Conservation (phyloP, 2,329 filamentous ascomycete genomes). For the Orbilia blumenaviensis region DNA sequence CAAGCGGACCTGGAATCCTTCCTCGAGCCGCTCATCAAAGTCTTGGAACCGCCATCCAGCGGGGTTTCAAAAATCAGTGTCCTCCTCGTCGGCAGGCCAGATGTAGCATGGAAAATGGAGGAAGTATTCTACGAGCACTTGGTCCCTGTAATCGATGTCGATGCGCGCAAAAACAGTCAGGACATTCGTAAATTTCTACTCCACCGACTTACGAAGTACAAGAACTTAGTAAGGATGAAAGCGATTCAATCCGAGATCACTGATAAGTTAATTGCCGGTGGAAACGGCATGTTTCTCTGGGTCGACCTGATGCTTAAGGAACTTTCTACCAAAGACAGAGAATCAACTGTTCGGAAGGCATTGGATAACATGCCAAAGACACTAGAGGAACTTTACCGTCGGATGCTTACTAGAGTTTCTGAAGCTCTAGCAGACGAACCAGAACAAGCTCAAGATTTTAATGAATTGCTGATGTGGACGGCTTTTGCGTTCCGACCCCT, state of each 20-base stretch:
- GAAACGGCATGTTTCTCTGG: slow-evolving; percentile 21
- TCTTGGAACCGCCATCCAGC: not conserved
- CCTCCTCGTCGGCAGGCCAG: not conserved
- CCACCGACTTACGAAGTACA: not conserved
- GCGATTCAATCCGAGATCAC: not conserved
- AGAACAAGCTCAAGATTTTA: slow-evolving; percentile 2
- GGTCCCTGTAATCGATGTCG: not conserved
- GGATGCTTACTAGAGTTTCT: slow-evolving; percentile 1
- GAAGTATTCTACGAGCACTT: not conserved
- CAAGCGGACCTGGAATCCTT: not conserved
- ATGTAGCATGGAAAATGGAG: not conserved
- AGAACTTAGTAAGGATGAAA: not conserved
- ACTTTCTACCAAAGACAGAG: slow-evolving; percentile 2
- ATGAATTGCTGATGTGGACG: not conserved
- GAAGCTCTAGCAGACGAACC: not conserved
- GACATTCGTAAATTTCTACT: not conserved
- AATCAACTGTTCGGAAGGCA: not conserved
- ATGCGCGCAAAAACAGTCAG: not conserved
- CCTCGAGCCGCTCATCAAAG: not conserved
- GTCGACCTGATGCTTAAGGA: slow-evolving; percentile 8
- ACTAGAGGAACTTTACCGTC: not conserved
- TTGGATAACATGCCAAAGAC: slow-evolving; percentile 9
- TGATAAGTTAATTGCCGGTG: not conserved
- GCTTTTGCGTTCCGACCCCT: not conserved
- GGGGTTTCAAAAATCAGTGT: not conserved